Conservation (phyloP, 1,139 yeast genomes). For the Saccharomyces hybrid region DNA sequence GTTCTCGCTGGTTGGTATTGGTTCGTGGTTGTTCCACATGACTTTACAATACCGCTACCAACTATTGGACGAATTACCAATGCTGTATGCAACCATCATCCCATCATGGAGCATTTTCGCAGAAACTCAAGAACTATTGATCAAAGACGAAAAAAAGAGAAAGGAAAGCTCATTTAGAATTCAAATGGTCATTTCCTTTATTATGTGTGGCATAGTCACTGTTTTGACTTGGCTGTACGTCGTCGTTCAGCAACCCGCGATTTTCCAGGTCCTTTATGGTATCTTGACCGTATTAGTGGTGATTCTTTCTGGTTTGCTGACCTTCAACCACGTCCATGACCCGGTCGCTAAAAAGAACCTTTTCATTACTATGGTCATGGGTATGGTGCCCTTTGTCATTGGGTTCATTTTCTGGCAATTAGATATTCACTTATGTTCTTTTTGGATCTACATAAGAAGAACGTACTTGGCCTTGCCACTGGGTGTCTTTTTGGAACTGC, state of each 20-base stretch:
- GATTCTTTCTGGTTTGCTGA: conserved; percentile 43
- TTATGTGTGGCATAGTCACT: conserved; percentile 50
- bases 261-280: conserved; percentile 72
- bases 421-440: conserved; percentile 73
- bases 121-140: conserved; percentile 39
- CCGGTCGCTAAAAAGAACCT: conserved; percentile 40
- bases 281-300: conserved; percentile 53
- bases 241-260: conserved; percentile 67
- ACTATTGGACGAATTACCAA: conserved; percentile 88
- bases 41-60: conserved; percentile 83
- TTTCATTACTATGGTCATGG: conserved; percentile 47
- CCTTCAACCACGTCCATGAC: conserved; percentile 46
- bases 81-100: conserved; percentile 94
- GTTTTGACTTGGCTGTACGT: conserved; percentile 58
- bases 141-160: conserved; percentile 35
- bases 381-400: conserved; percentile 53
- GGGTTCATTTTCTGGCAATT: conserved; percentile 75
- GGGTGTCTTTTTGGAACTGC: conserved; percentile 83
- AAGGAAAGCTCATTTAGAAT: conserved; percentile 18
- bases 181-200: conserved; percentile 36
- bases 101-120: conserved; percentile 56
- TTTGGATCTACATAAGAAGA: conserved; percentile 57
- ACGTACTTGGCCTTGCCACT: conserved; percentile 70
- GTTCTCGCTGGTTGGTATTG: conserved; percentile 81
- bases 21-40: conserved; percentile 95